These are phyloP conservation scores for Nannizziopsis barbatae DNA, from an alignment of 2,329 filamentous ascomycete genomes.

Conservation along the genomic window DNA sequence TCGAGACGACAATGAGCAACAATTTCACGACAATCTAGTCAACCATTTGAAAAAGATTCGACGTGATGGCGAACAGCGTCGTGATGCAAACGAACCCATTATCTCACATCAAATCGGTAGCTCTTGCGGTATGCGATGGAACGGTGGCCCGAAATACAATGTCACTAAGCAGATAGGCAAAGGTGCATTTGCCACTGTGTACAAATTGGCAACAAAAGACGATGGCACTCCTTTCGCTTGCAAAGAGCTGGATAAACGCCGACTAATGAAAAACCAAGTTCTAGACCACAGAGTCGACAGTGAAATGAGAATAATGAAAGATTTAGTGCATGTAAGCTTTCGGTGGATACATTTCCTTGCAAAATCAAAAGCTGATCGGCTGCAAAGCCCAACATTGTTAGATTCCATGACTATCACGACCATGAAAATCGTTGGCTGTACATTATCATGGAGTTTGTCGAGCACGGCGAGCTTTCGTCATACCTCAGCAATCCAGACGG, in stretches of 20 bases:
- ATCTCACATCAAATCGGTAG: constrained; percentile 21
- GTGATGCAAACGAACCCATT: constrained; percentile 9
- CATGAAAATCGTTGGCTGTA: constrained; percentile 67
- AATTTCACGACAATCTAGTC: constrained; percentile 59
- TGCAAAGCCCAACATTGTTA: constrained; percentile 68
- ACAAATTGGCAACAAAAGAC: constrained; percentile 75
- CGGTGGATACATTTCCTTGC: neutral
- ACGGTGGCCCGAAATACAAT: constrained; percentile 74
- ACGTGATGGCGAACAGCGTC: constrained; percentile 12
- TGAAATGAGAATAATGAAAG: constrained; percentile 92
- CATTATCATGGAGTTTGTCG: constrained; percentile 94
- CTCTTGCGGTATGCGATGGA: constrained; percentile 61
- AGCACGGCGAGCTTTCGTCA: constrained; percentile 68
- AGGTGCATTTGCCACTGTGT: constrained; percentile 88
- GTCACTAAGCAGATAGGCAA: constrained; percentile 72
- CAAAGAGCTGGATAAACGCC: constrained; percentile 87
- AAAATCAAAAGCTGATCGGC: neutral
- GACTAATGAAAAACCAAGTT: constrained; percentile 84
- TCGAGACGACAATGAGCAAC: constrained; percentile 55
- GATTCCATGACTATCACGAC: constrained; percentile 81
- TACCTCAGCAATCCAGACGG: constrained; percentile 52
- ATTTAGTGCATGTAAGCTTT: constrained; percentile 61
- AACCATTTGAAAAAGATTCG: constrained; percentile 47
- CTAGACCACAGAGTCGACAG: constrained; percentile 88
- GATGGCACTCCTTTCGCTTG: constrained; percentile 77